phyloP scores from a whole-genome alignment of 1,284 basidiomycete genomes.

The Coniferiporia sulphurascens region DNA sequence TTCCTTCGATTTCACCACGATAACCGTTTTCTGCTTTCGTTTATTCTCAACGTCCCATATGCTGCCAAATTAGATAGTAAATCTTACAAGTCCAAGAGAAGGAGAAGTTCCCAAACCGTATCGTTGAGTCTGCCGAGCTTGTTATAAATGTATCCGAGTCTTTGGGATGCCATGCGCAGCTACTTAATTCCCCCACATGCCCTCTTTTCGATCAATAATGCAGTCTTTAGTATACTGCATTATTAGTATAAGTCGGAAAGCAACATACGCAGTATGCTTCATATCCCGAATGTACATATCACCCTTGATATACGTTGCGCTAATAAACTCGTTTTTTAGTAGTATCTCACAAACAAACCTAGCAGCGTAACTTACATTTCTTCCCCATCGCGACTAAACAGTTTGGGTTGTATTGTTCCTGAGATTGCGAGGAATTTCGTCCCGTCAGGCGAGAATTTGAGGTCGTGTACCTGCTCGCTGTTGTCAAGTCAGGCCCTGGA shows the following conservation, averaged over 20 bases:
- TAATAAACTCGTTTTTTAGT: constrained; percentile 34
- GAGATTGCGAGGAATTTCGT: constrained; percentile 83
- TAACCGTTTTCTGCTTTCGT: constrained; percentile 88
- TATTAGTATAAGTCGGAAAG: neutral
- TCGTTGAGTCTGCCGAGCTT: constrained; percentile 90
- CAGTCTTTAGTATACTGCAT: neutral
- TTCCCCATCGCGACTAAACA: constrained; percentile 88
- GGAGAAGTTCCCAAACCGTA: constrained; percentile 52
- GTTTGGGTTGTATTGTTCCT: constrained; percentile 82
- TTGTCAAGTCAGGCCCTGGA: constrained; percentile 16
- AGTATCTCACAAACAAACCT: neutral
- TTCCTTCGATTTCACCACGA: constrained; percentile 95
- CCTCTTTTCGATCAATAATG: constrained; percentile 50
- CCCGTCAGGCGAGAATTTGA: constrained; percentile 85
- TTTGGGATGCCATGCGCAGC: constrained; percentile 90
- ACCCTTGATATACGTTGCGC: constrained; percentile 87
- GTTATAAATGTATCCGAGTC: constrained; percentile 85
- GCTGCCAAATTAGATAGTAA: constrained; percentile 34
- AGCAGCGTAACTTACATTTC: constrained; percentile 60
- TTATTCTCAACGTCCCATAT: constrained; percentile 92
- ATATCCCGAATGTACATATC: constrained; percentile 98
- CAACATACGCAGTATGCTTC: constrained; percentile 85
- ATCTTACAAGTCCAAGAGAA: constrained; percentile 4
- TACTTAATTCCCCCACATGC: constrained; percentile 88
- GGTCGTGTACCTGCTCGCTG: constrained; percentile 70